Percentiles rank a stretch among this genome's conserved stretches.
Conservation (phyloP, 2,329 filamentous ascomycete species). For the Neofusicoccum laricinum region DNA sequence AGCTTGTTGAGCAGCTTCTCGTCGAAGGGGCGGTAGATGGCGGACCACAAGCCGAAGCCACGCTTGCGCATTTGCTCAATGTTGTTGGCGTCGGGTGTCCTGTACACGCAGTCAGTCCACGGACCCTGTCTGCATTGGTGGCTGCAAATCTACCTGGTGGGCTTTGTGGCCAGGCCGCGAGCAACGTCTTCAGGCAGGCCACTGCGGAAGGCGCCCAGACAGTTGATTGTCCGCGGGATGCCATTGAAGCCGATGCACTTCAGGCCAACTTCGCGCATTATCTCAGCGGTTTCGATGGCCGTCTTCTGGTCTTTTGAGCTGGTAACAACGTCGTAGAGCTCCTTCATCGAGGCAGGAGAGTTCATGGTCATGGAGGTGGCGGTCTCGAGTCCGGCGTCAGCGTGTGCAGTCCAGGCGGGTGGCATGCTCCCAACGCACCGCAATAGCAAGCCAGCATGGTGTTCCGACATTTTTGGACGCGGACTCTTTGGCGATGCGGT, state of each 20-base stretch:
- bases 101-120: conserved; percentile 11
- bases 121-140: background rate
- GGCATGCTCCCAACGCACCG: conserved; percentile 42
- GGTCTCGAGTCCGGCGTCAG: conserved; percentile 48
- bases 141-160: conserved; percentile 48
- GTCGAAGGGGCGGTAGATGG: conserved; percentile 73
- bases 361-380: conserved; percentile 85
- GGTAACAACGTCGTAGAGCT: conserved; percentile 54
- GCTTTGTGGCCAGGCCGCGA: conserved; percentile 51
- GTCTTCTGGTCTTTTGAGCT: conserved; percentile 22
- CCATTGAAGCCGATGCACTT: conserved; percentile 80
- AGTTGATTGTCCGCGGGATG: conserved; percentile 79
- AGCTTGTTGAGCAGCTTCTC: conserved; percentile 69
- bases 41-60: conserved; percentile 69
- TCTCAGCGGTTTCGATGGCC: conserved; percentile 58
- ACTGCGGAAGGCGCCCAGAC: conserved; percentile 67
- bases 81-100: conserved; percentile 40
- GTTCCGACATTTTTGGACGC: conserved; percentile 59
- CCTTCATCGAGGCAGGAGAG: conserved; percentile 70
- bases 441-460: conserved; percentile 65
- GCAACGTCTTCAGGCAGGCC: conserved; percentile 58
- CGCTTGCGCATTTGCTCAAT: conserved; percentile 55
- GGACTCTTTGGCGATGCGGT: conserved; percentile 62
- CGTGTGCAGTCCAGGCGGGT: background rate
- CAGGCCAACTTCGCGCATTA: conserved; percentile 72